Conservation (phyloP, 371 early-diverging fungal genomes). For the Sporodiniella umbellata region DNA sequence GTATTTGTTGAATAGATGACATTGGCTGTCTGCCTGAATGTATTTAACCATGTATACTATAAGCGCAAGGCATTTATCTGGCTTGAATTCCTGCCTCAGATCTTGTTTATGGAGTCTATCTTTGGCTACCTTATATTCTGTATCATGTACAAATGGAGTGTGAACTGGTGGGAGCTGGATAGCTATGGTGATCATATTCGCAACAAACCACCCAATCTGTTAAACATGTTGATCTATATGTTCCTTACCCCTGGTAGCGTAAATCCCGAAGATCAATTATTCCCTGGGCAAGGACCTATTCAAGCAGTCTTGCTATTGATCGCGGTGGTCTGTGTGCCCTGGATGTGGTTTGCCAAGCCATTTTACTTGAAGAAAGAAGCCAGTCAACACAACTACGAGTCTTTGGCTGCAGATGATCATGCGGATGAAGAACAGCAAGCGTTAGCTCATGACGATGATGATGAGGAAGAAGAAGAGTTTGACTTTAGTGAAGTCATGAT, state of each 20-base stretch:
- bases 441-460: slow-evolving; percentile 28
- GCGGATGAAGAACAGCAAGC: slow-evolving; percentile 20
- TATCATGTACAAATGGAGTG: slow-evolving; percentile 98
- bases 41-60: slow-evolving; percentile 91
- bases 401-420: slow-evolving; percentile 47
- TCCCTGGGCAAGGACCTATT: slow-evolving; percentile 82
- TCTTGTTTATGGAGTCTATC: slow-evolving; percentile 89
- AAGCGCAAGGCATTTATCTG: slow-evolving; percentile 79
- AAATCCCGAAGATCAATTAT: slow-evolving; percentile 68
- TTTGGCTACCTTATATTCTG: slow-evolving; percentile 96
- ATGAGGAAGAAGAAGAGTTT: slow-evolving; percentile 62
- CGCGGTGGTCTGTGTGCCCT: slow-evolving; percentile 94
- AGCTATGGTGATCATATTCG: slow-evolving; percentile 61
- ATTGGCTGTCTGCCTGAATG: slow-evolving; percentile 90
- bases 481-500: slow-evolving; percentile 94
- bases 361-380: slow-evolving; percentile 80
- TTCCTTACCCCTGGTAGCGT: slow-evolving; percentile 96
- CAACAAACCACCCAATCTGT: slow-evolving; percentile 88
- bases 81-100: slow-evolving; percentile 93
- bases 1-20: no score
- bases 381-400: slow-evolving; percentile 72
- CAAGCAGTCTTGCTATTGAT: slow-evolving; percentile 84
- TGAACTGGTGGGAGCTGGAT: slow-evolving; percentile 81
- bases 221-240: slow-evolving; percentile 99
- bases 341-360: slow-evolving; percentile 98